phyloP scores from a whole-genome alignment of 2,329 filamentous ascomycete genomes.

The Aspergillus quadricinctus region DNA sequence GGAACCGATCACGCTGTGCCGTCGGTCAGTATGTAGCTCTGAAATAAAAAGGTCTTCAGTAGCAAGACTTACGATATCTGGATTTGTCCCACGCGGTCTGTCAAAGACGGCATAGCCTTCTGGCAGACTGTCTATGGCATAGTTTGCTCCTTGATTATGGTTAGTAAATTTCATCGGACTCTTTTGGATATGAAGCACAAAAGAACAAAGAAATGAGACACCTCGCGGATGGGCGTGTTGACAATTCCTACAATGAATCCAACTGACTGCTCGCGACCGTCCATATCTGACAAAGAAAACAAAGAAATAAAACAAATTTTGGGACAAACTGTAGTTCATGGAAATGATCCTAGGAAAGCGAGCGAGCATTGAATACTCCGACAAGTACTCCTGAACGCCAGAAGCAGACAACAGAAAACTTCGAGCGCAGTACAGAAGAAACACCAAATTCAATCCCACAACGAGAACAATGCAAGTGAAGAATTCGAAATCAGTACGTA shows the following conservation, averaged over 20 bases:
- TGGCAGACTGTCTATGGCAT: constrained; percentile 52
- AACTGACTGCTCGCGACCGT: background rate
- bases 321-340: background rate
- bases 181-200: background rate
- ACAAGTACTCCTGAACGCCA: background rate
- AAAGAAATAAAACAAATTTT: too few relatives aligned
- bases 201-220: background rate
- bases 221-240: background rate
- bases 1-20: constrained; percentile 48
- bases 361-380: background rate
- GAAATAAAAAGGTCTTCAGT: background rate
- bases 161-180: background rate
- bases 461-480: background rate
- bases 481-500: constrained; percentile 17
- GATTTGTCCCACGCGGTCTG: constrained; percentile 41
- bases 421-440: background rate
- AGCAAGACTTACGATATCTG: constrained; percentile 25
- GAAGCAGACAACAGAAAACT: background rate
- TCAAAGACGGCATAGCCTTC: constrained; percentile 52
- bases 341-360: background rate
- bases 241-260: background rate
- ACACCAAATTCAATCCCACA: background rate
- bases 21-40: background rate
- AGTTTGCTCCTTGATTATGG: constrained; percentile 36
- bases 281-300: background rate